These are phyloP conservation scores for Geranium rotundifolium DNA, from an alignment of 345 rosid genomes.

Conservation along the genomic window DNA sequence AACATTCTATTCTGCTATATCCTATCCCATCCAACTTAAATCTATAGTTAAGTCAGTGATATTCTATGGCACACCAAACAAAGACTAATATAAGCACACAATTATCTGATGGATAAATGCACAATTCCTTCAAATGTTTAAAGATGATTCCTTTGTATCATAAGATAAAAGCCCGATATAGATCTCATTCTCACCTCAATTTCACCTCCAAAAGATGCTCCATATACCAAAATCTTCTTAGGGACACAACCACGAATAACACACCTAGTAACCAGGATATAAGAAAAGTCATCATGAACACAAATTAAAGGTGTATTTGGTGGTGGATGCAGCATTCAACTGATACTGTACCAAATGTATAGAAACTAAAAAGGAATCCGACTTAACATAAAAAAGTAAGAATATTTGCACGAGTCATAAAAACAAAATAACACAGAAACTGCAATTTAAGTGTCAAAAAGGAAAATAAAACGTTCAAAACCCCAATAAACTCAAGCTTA, in stretches of 20 bases:
- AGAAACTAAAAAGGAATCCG: not conserved
- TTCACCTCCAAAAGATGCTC: slow-evolving; percentile 84
- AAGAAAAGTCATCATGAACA: not conserved
- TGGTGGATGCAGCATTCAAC: not conserved
- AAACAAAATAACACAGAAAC: no score
- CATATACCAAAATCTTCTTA: slow-evolving; percentile 92
- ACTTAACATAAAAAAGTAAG: not conserved
- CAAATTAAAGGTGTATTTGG: not conserved
- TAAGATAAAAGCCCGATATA: not conserved
- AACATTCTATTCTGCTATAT: not conserved
- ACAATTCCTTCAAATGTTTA: not conserved
- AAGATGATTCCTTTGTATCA: no score
- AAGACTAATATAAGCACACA: not conserved
- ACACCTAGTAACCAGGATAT: slow-evolving; percentile 34
- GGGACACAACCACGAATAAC: slow-evolving; percentile 99
- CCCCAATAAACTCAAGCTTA: slow-evolving; percentile 30
- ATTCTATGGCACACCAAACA: not conserved
- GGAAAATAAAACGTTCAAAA: no score
- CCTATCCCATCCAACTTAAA: not conserved
- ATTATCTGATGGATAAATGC: not conserved
- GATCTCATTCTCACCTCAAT: slow-evolving; percentile 47
- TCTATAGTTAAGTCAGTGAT: not conserved
- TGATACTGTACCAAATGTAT: not conserved
- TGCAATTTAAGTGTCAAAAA: no score
- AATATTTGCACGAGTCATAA: not conserved